These are phyloP conservation scores for thale cress (Arabidopsis thaliana) DNA, from an alignment of 345 rosid species.

Conservation along the genomic window TAIR10.1 NC_003070.9:13834501-13835000, in stretches of 20 bases:
- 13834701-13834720: neutral
- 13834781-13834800: neutral
- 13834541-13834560: too few relatives aligned
- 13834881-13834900: neutral
- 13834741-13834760: too few relatives aligned
- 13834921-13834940: too few relatives aligned
- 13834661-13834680: neutral
- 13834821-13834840: neutral
- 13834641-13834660: too few relatives aligned
- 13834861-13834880: neutral
- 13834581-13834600: too few relatives aligned
- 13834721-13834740: too few relatives aligned
- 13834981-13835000: too few relatives aligned
- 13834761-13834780: neutral
- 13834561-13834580: neutral
- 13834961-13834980: too few relatives aligned
- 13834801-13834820: neutral
- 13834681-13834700: neutral
- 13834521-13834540: fast-evolving
- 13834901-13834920: too few relatives aligned
- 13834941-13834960: too few relatives aligned
- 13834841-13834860: neutral
- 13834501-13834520: neutral
- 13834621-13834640: neutral
- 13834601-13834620: neutral